Conservation (phyloP, 345 rosid species). For the Eucalyptus viminalis region DNA sequence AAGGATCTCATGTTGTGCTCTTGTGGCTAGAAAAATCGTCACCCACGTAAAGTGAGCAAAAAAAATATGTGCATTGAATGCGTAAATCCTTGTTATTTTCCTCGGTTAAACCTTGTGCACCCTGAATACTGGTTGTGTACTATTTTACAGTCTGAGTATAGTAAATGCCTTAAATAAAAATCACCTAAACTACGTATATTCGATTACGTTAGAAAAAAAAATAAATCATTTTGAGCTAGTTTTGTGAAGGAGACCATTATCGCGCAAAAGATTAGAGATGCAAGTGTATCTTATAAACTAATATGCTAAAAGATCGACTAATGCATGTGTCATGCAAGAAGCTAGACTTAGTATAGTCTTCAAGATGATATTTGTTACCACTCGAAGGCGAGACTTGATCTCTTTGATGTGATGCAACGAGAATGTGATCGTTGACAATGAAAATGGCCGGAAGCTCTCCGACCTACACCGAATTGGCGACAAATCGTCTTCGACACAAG, state of each 20-base stretch:
- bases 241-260: neutral
- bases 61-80: neutral
- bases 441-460: conserved; percentile 18
- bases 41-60: neutral
- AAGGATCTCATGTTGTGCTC: neutral
- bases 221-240: neutral
- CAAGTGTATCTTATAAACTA: neutral
- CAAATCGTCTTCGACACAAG: conserved; percentile 13
- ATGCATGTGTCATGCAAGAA: neutral
- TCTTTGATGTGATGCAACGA: conserved; percentile 21
- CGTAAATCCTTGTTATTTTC: neutral
- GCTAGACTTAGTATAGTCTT: neutral
- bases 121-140: neutral
- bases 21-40: neutral
- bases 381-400: neutral
- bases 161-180: neutral
- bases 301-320: neutral
- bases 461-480: conserved; percentile 23
- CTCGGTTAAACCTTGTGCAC: neutral
- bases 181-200: neutral
- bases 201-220: neutral
- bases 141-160: neutral
- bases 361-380: neutral
- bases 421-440: conserved; percentile 4
- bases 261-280: neutral